A percentile compares a stretch with the other conserved stretches of the same genome.
Evolutionary conservation across 179 eudicot genomes (phyloP).

Genomic region (Drosera spatulata): DNA sequence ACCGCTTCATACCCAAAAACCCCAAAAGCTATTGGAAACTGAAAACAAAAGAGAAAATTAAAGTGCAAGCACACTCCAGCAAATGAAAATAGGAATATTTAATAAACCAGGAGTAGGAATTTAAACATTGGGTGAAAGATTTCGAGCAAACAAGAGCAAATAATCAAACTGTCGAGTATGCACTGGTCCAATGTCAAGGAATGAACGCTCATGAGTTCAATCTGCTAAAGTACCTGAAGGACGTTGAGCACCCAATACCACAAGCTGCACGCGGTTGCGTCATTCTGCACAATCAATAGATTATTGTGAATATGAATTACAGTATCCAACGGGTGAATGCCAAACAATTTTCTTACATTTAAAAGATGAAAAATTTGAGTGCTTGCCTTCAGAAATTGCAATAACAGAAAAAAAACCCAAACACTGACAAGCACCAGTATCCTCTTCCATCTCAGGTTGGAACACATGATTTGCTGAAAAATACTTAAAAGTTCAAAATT

Average conservation of each 20-base stretch:
- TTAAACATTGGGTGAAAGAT: too few species aligned
- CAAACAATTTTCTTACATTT: too few species aligned
- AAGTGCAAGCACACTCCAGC: background rate
- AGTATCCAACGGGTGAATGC: background rate
- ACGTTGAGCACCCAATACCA: constrained; percentile 69
- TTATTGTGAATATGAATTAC: background rate
- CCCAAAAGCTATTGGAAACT: constrained; percentile 73
- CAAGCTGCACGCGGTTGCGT: constrained; percentile 40
- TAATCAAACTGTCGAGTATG: too few species aligned
- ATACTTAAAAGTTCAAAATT: background rate
- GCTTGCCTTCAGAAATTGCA: constrained; percentile 81
- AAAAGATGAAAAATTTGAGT: background rate
- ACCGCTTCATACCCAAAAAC: constrained; percentile 63
- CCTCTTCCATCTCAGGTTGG: constrained; percentile 59
- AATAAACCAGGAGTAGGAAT: background rate
- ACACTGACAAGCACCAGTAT: constrained; percentile 44
- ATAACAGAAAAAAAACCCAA: constrained; percentile 63
- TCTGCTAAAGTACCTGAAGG: constrained; percentile 49
- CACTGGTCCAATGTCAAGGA: too few species aligned
- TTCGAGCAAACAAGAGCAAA: too few species aligned
- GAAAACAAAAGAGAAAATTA: constrained; percentile 3
- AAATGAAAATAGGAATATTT: background rate
- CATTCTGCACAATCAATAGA: constrained; percentile 42
- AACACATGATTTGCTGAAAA: constrained; percentile 48
- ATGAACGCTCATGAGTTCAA: too few species aligned